Evolutionary conservation across 2,329 filamentous ascomycete genomes (phyloP).

Genomic region (Lachnellula hyalina): DNA sequence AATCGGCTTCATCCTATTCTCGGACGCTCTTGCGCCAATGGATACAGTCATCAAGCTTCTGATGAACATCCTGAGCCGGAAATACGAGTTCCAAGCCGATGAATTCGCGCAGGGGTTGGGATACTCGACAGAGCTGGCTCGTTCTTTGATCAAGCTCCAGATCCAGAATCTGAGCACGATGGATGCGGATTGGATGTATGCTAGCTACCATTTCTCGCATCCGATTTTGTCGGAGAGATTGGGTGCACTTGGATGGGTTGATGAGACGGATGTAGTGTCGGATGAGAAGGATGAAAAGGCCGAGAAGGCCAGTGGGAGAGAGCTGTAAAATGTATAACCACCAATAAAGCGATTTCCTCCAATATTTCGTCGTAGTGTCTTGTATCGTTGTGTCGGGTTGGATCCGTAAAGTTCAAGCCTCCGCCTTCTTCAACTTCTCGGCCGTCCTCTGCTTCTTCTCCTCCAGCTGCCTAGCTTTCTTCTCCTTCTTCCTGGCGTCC

Average conservation of each 20-base stretch:
- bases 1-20: slow-evolving; percentile 96
- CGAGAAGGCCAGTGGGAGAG: slow-evolving; percentile 64
- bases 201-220: slow-evolving; percentile 97
- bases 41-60: slow-evolving; percentile 91
- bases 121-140: slow-evolving; percentile 75
- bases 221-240: slow-evolving; percentile 92
- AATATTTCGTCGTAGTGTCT: neutral
- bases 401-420: slow-evolving; percentile 9
- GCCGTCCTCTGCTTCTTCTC: slow-evolving; percentile 58
- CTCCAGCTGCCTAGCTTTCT: slow-evolving; percentile 40
- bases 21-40: slow-evolving; percentile 89
- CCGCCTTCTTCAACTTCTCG: slow-evolving; percentile 38
- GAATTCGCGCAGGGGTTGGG: slow-evolving; percentile 81
- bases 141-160: slow-evolving; percentile 92
- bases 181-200: slow-evolving; percentile 98
- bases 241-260: slow-evolving; percentile 83
- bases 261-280: slow-evolving; percentile 48
- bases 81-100: slow-evolving; percentile 95
- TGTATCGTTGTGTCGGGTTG: neutral
- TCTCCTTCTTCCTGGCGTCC: slow-evolving; percentile 38
- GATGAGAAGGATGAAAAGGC: slow-evolving; percentile 44
- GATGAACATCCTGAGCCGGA: slow-evolving; percentile 93
- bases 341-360: neutral
- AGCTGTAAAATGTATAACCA: slow-evolving; percentile 50
- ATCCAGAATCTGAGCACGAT: slow-evolving; percentile 97